A percentile compares a stretch with the other conserved stretches of the same genome.
These are phyloP conservation scores for Glaciozyma antarctica DNA, from an alignment of 768 basidiomycete species.

Conservation along the genomic window DNA sequence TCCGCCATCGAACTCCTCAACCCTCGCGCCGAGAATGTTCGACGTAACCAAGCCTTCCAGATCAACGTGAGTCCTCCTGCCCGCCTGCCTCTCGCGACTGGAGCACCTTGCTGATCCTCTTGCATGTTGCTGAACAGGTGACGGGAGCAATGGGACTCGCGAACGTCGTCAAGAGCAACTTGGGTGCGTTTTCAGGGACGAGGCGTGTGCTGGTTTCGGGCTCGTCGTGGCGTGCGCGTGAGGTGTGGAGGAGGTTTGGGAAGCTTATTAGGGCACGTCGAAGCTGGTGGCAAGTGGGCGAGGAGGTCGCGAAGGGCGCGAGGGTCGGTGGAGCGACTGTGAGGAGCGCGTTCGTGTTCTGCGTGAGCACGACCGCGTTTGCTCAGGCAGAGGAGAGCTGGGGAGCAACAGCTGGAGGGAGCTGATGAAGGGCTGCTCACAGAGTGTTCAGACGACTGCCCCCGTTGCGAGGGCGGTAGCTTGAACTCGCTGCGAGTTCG, in stretches of 20 bases:
- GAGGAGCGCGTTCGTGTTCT: neutral
- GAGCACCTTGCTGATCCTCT: neutral
- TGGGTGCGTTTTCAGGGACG: conserved; percentile 51
- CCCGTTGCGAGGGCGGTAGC: no score
- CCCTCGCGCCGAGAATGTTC: conserved; percentile 39
- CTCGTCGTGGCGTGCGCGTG: neutral
- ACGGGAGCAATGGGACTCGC: conserved; percentile 79
- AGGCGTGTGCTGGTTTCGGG: neutral
- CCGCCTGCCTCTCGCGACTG: no score
- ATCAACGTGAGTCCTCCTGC: conserved; percentile 37
- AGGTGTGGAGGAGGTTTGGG: neutral
- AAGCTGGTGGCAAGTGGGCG: no score
- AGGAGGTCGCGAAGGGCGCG: neutral
- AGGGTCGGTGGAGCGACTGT: neutral
- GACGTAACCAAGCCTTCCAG: conserved; percentile 41
- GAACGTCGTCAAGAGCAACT: conserved; percentile 90
- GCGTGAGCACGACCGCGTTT: neutral
- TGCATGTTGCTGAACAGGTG: neutral
- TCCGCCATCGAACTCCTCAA: conserved; percentile 41
- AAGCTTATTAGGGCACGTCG: neutral
- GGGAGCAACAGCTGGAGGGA: no score
- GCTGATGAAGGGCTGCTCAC: no score
- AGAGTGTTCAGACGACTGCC: no score
- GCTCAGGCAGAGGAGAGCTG: neutral
- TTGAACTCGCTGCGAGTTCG: no score